Base-by-base conservation (phyloP, 768 basidiomycete species). In the Boletus pseudo-olivaceus region DNA sequence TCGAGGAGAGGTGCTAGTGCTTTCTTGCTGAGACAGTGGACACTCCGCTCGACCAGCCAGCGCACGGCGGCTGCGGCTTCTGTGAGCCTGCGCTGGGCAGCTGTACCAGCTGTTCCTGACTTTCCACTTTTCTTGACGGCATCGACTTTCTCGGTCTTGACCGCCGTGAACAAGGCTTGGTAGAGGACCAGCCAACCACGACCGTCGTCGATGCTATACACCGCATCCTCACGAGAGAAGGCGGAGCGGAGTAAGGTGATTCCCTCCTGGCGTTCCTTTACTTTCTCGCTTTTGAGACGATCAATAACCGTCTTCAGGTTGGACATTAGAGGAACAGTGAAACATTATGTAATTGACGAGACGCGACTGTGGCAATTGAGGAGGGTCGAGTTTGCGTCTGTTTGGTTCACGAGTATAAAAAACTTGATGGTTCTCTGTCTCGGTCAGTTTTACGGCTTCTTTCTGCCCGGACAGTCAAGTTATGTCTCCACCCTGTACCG, bases 381-480 rank as follows among this genome's bases (percentile, higher is more conserved):
- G 62, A 51, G 44, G 15, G 15, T 15, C 17, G 10, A 54, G 6
- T 73, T 71, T 73, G 64, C 37, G 14, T 29, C 11, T 72, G 35
- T 73, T 72, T 73, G 69, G 58, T 34, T 32, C 41, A 8, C 2
- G 11, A 40, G 49, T 72, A 68, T 72, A 70, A 55, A 71, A 23
- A 56, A 17, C 29, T 10, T 15, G 8, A 39, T 20, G 43, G 45
- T 40, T 17, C 29, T 10, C 26, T 42, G 45, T 27, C 42, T 27
- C 20, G 7, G 8, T 23, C 56, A 42, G 38, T 55, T 56, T n/a
- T 29, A 61, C 60, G 85, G 85, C 85, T 76, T 75, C 61, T 81
- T 86, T 88, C 85, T 87, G 85, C 85, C 85, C 85, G 85, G 78
- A 80, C 83, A 86, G 85, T 76, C 71, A 72, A 40, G 62, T 66